Evolutionary conservation across 768 basidiomycete genomes (phyloP), one percentile per base, ranked within the genome.

Genomic region (Collybiopsis confluens): DNA sequence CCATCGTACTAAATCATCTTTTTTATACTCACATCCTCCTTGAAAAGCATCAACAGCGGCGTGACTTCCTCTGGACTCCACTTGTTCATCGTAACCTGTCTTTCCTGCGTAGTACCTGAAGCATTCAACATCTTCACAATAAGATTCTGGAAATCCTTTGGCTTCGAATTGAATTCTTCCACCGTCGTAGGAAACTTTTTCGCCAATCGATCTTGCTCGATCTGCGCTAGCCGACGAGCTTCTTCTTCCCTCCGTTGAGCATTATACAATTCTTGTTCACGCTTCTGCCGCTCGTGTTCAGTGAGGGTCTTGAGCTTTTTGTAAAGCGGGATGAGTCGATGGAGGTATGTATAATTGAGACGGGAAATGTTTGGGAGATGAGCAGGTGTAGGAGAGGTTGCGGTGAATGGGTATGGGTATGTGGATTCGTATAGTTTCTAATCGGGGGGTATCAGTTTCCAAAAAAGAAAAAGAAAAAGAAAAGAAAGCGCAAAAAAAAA

Each of bases 21-120:
- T 18, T 9, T 13, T 26, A 26, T 10, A 43, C 51, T 27, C 24
- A 52, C 51, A 52, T 65, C 54, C 28, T 42, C 47, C 59, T 16
- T 21, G 21, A 11, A 55, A 20, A 49, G n/a, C 40, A 23, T 43
- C 35, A 33, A 20, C 45, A 52, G 52, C 21, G 54, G 35, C 37
- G 23, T 38, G 21, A 47, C 41, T 10, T 51, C 42, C 40, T 52
- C 51, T 20, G 4, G 10, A 7, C 11, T 27, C 51, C 51, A 52
- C 9, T 35, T 23, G 28, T 35, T 40, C 13, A 23, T 21, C 28
- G 5, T 18, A 10, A 52, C 24, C 26, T 40, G 36, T 43, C 41
- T 52, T 6, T 52, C 51, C 51, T 52, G 51, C 20, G 41, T 20
- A 24, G 36, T 27, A 27, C 51, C 42, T 18, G 26, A 23, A 7